Evolutionary conservation across 345 rosid genomes (phyloP), one percentile per base, ranked within the genome.

Genomic region (Acer campestre): DNA sequence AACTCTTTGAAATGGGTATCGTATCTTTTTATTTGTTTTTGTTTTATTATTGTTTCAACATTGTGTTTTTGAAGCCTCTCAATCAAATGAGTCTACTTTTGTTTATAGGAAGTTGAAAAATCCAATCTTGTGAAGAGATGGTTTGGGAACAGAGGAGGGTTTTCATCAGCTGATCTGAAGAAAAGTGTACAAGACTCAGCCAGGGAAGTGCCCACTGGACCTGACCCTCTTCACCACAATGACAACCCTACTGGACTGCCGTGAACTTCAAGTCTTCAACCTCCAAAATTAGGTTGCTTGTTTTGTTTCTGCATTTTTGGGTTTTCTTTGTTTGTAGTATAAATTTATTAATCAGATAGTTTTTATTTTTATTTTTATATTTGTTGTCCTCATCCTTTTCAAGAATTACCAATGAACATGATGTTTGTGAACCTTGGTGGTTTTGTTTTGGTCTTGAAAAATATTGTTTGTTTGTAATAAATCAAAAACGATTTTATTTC

Each of bases 141-240:
- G 63, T 48, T 75, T 29, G 76, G 23, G 55, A 75, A 56, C n/a
- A 23, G 59, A 10, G 48, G 31, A 68, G 40, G 20, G 78, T 53
- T 35, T 70, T 53, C 58, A 53, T 4, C 67, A 40, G 38, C 9
- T 67, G 53, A 1, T 70, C 71, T 8, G 46, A 7, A 10, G 63
- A n/a, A 10, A 6, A 58, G 20, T 35, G 71, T 44, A 12, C 81
- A 82, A 65, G 87, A 79, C 9, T 83, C 88, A 18, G 87, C 80
- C 38, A 86, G 94, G 62, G 69, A 81, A 71, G 92, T 89, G 31
- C 94, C 92, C 10, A 85, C 92, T 0, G 91, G 94, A 75, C 89
- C 92, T 11, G 89, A 90, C 80, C 94, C 92, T 35, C 89, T 90
- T 74, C 92, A 90, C 75, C 94, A 90, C 76, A 80, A 89, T 68